A percentile compares a stretch with the other conserved stretches of the same genome.
These are phyloP conservation scores for Dactylellina haptotyla DNA, from an alignment of 2,329 filamentous ascomycete species.

Conservation along the genomic window DNA sequence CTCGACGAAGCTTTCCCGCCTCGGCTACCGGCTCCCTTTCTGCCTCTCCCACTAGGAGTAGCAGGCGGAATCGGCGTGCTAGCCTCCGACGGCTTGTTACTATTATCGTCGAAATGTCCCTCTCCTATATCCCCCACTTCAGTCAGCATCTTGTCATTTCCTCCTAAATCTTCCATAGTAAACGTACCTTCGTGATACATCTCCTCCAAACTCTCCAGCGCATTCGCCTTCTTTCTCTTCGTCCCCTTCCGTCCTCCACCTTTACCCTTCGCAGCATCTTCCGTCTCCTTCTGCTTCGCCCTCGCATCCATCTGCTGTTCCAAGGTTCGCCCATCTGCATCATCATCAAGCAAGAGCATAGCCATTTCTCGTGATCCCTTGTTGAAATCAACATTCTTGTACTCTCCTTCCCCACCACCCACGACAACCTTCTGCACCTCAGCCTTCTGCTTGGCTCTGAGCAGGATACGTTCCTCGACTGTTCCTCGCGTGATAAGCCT, in stretches of 20 bases:
- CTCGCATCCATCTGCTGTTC: constrained; percentile 60
- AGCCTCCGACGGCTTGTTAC: constrained; percentile 82
- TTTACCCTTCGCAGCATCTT: constrained; percentile 64
- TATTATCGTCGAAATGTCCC: constrained; percentile 90
- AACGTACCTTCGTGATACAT: constrained; percentile 98
- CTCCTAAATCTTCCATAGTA: constrained; percentile 10
- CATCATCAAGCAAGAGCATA: constrained; percentile 97
- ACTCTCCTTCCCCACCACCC: constrained; percentile 77
- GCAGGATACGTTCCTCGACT: constrained; percentile 97
- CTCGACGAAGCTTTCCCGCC: constrained; percentile 66
- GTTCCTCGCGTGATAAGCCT: constrained; percentile 95
- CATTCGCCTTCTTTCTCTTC: constrained; percentile 67
- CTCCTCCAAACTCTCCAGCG: constrained; percentile 73
- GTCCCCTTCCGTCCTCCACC: constrained; percentile 69
- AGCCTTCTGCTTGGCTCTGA: constrained; percentile 96
- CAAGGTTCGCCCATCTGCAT: constrained; percentile 71
- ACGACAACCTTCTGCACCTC: constrained; percentile 98
- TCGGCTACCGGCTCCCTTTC: constrained; percentile 69
- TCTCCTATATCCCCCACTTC: constrained; percentile 72
- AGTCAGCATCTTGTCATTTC: constrained; percentile 58
- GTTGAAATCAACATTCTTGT: constrained; percentile 87
- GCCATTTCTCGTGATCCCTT: constrained; percentile 92
- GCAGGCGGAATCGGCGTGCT: constrained; percentile 77
- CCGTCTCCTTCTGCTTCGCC: constrained; percentile 65
- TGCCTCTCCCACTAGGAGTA: constrained; percentile 63